Conservation (phyloP, 257 asterid genomes). For the Solanum piurae region DNA sequence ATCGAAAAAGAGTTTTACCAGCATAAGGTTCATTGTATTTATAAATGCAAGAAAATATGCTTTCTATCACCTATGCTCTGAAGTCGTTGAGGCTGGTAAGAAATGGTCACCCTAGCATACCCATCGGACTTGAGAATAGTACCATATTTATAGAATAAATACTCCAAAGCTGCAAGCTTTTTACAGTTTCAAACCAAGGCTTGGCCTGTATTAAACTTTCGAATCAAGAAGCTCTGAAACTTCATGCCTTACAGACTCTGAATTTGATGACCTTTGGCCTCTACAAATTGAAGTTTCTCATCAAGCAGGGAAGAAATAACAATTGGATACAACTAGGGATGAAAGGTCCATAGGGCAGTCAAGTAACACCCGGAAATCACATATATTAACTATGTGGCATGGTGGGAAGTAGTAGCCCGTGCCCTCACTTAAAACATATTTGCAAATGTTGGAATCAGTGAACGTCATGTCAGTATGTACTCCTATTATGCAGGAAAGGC, state of each 20-base stretch:
- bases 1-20: background rate
- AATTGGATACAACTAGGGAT: slow-evolving; percentile 34
- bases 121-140: no score
- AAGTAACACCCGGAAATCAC: slow-evolving; percentile 47
- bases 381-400: slow-evolving; percentile 51
- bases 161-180: background rate
- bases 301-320: slow-evolving; percentile 1
- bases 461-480: background rate
- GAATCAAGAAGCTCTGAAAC: no score
- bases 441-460: slow-evolving; percentile 25
- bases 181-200: no score
- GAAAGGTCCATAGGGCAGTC: slow-evolving; percentile 81
- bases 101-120: slow-evolving; percentile 47
- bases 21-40: background rate
- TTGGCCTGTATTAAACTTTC: no score
- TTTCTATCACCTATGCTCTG: slow-evolving; percentile 49
- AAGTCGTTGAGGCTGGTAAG: slow-evolving; percentile 53
- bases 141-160: no score
- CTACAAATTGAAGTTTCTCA: no score
- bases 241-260: no score
- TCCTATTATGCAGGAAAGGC: background rate
- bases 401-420: slow-evolving; percentile 61
- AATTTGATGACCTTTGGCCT: no score
- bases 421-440: slow-evolving; percentile 77
- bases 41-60: background rate